These are phyloP conservation scores for Barbarea vulgaris DNA, from an alignment of 345 rosid species.

Conservation along the genomic window DNA sequence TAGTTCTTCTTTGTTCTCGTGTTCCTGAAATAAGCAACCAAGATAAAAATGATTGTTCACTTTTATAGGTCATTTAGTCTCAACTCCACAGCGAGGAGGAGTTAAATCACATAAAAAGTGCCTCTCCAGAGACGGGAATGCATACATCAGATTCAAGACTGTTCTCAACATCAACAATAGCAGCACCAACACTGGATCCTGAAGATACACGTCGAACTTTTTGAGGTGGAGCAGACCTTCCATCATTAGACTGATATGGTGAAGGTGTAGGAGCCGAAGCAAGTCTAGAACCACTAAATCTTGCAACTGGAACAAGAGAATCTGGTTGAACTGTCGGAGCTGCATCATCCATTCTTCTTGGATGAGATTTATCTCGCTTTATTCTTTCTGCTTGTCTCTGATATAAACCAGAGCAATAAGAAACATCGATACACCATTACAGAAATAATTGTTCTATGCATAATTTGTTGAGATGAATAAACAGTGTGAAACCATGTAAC, in stretches of 20 bases:
- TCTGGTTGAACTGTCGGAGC: conserved; percentile 67
- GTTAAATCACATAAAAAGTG: conserved; percentile 9
- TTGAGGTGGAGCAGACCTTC: conserved; percentile 38
- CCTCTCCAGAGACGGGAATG: conserved; percentile 54
- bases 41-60: not conserved
- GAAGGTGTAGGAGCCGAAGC: conserved; percentile 84
- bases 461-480: not conserved
- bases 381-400: conserved; percentile 92
- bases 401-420: conserved; percentile 19
- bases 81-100: conserved; percentile 30
- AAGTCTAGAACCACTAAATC: conserved; percentile 85
- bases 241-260: conserved; percentile 58
- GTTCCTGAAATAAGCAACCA: conserved; percentile 43
- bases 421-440: conserved; percentile 16
- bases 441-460: not conserved
- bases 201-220: conserved; percentile 65
- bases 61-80: conserved; percentile 13
- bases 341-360: conserved; percentile 79
- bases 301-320: conserved; percentile 77
- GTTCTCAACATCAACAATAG: conserved; percentile 87
- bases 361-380: conserved; percentile 71
- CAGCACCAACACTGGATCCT: conserved; percentile 82
- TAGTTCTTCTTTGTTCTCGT: conserved; percentile 72
- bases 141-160: conserved; percentile 85
- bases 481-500: conserved; percentile 11